Evolutionary conservation across 225 moss, liverwort and hornwort genomes (phyloP).

Genomic region (Sphagnum tenellum): DNA sequence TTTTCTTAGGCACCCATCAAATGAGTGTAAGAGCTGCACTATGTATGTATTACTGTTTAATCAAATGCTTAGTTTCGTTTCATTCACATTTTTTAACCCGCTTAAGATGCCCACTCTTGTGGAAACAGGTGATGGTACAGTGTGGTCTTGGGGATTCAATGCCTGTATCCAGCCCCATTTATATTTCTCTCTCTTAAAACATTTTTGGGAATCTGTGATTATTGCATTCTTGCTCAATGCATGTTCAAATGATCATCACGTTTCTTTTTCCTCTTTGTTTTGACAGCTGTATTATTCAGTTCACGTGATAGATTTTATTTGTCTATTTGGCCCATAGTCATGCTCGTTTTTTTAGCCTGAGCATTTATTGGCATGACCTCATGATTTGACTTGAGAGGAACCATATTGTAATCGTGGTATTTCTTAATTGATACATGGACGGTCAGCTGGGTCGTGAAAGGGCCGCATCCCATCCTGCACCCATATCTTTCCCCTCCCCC

Average conservation of each 20-base stretch:
- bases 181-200: neutral
- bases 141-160: constrained; percentile 70
- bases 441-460: constrained; percentile 66
- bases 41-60: no score
- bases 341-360: no score
- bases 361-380: no score
- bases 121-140: constrained; percentile 44
- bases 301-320: no score
- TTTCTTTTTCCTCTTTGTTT: neutral
- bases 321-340: no score
- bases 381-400: no score
- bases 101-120: neutral
- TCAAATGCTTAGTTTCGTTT: no score
- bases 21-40: no score
- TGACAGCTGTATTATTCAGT: no score
- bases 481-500: constrained; percentile 20
- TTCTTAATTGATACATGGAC: constrained; percentile 68
- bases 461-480: constrained; percentile 48
- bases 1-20: no score
- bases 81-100: no score
- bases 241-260: neutral
- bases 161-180: constrained; percentile 47
- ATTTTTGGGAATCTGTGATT: no score
- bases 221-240: neutral
- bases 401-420: constrained; percentile 2